Base-by-base conservation (phyloP, 306 rosid genomes). In the Vigna trinervia region DNA sequence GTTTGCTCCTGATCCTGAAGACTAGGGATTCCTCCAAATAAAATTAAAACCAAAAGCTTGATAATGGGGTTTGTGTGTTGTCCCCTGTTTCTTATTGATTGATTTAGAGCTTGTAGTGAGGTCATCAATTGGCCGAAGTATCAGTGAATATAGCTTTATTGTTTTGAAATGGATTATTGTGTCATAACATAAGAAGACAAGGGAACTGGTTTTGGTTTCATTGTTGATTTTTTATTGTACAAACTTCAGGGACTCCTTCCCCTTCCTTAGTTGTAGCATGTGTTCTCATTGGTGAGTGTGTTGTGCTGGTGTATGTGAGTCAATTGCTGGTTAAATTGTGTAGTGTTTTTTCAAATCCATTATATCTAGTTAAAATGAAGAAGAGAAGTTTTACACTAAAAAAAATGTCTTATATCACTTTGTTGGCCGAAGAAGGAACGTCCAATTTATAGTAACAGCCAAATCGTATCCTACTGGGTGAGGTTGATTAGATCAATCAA, bases 221-320 rank as follows among this genome's bases (percentile, higher is more conserved):
- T 52, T 52, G 41, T 43, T 80, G 68, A 43, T 53, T 64, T 73
- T 73, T 41, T 26, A 34, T n/a, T 66, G 64, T 46, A 61, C 43
- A 46, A 75, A 48, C 39, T 34, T 28, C 5, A 26, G 8, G 22
- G 58, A 38, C 23, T 38, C 14, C 57, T 7, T 8, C 38, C 9
- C 34, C 11, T 41, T 10, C 69, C 69, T 63, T 41, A 67, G 56
- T 11, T 67, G 36, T 66, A 66, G 73, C 11, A 22, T 69, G 20
- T 71, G 19, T 43, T 54, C 43, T 57, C 9, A n/a, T 2, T 38
- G 52, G 22, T 53, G 64, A 52, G 22, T 8, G 38, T 53, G 34
- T 36, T 72, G 32, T 22, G 4, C 22, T 57, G 41, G 20, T 43
- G 15, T 43, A 48, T 23, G 47, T 17, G 32, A 71, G 32, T 71